These are phyloP conservation scores for Diplocarpon rosae DNA, from an alignment of 2,329 filamentous ascomycete genomes.

Conservation along the genomic window DNA sequence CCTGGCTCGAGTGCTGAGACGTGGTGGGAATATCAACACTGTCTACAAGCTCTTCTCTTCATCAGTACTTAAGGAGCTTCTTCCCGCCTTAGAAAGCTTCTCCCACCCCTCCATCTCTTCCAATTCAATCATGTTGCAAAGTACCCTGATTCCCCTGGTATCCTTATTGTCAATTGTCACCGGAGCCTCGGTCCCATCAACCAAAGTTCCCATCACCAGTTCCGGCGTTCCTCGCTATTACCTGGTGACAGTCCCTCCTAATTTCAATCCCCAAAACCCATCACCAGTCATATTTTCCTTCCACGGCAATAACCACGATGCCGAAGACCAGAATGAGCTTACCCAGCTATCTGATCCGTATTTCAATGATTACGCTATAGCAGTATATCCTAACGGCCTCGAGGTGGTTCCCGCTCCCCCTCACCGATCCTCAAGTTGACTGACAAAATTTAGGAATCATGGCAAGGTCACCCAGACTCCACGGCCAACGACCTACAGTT, in stretches of 20 bases:
- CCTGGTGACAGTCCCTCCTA: conserved; percentile 29
- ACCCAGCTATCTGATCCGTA: conserved; percentile 29
- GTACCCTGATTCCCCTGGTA: neutral
- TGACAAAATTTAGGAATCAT: conserved; percentile 27
- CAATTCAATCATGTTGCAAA: neutral
- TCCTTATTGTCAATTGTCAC: neutral
- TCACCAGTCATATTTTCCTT: conserved; percentile 35
- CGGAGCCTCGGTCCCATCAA: neutral
- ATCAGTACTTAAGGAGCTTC: too few species aligned
- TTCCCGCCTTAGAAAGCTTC: too few species aligned
- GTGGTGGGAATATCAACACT: too few species aligned
- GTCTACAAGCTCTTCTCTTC: too few species aligned
- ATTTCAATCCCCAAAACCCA: conserved; percentile 26
- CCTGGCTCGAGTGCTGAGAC: too few species aligned
- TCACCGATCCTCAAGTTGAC: neutral
- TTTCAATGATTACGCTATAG: conserved; percentile 29
- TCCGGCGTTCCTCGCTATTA: conserved; percentile 16
- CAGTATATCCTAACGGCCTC: conserved; percentile 37
- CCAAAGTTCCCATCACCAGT: neutral
- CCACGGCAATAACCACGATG: conserved; percentile 33
- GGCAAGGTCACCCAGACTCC: conserved; percentile 31
- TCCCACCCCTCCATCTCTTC: too few species aligned
- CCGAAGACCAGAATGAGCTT: conserved; percentile 25
- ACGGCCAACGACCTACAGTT: conserved; percentile 34
- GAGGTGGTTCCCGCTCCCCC: conserved; percentile 20